Evolutionary conservation across 768 basidiomycete species (phyloP).

Genomic region (Leccinum olivaceopallidum): DNA sequence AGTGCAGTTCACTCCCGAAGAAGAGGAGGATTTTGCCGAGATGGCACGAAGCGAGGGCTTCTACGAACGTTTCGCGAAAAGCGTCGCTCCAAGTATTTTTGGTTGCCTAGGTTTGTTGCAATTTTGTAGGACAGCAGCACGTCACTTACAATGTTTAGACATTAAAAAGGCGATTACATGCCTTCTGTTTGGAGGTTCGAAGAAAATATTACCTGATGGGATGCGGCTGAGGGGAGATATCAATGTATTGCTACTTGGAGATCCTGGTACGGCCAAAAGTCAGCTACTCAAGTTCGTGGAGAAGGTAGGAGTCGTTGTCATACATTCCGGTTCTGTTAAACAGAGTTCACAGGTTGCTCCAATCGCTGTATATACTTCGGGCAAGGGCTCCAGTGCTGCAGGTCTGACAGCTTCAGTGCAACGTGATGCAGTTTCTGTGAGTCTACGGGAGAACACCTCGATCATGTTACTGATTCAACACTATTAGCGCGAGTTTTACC

Average conservation of each 20-base stretch:
- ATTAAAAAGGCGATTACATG: constrained; percentile 98
- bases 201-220: constrained; percentile 95
- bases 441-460: constrained; percentile 27
- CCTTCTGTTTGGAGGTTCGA: constrained; percentile 95
- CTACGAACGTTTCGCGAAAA: constrained; percentile 91
- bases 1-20: constrained; percentile 87
- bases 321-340: background rate
- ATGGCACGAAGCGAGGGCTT: constrained; percentile 87
- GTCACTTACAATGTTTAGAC: constrained; percentile 50
- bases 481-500: constrained; percentile 90
- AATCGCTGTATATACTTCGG: constrained; percentile 97
- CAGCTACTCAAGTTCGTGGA: constrained; percentile 99
- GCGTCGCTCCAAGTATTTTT: constrained; percentile 96
- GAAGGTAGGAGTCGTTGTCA: constrained; percentile 51
- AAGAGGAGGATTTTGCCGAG: constrained; percentile 94
- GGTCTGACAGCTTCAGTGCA: constrained; percentile 98
- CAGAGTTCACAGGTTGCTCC: constrained; percentile 74
- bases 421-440: constrained; percentile 84
- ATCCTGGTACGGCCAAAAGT: constrained; percentile 98
- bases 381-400: constrained; percentile 97
- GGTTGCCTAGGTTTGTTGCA: constrained; percentile 77
- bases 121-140: background rate
- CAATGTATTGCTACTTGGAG: constrained; percentile 93
- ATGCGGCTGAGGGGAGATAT: constrained; percentile 98
- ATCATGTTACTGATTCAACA: constrained; percentile 4